Base-by-base conservation (phyloP, 1,139 yeast species). In the Blastobotrys elegans region DNA sequence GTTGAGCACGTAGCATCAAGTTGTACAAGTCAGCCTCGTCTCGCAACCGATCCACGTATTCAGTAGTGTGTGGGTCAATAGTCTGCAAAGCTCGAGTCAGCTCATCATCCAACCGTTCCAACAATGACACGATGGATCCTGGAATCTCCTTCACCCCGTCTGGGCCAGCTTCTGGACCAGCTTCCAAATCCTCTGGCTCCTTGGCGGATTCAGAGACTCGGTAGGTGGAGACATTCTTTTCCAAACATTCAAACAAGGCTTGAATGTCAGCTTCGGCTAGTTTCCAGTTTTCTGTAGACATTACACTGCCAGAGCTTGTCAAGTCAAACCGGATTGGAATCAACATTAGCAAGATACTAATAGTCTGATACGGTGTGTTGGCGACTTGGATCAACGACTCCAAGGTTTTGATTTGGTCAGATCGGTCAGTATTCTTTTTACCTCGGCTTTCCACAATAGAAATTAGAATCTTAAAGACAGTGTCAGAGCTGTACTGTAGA, bases 41-140 rank as follows among this genome's bases (percentile, higher is more conserved):
- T 67, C 85, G 84, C 65, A 94, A 77, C 66, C 97, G 80, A 58
- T 84, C 89, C 57, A 92, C 79, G 68, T 92, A 94, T 67, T 94
- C 98, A 52, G 87, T 82, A 27, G 97, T 86, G 66, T 92, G 97
- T 44, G 97, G 96, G 66, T 92, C 97, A 59, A 88, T 82, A 59
- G 80, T 80, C 66, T 90, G 90, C 60, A 92, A 76, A 44, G 95
- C 88, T 59, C 84, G 81, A 54, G 86, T 85, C 61, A 90, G 84
- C 71, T 94, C 99, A 63, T 92, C 97, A 65, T 90, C 97, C 57
- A 94, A 77, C 68, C 97, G 82, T 71, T 92, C 98, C 54, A 90
- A 85, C 53, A 85, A 78, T 14, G 97, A 82, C 44, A 87, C 79
- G 48, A 92, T 73, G 34, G 96, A 86, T 40, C 98, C 98, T 55